Base-by-base conservation (phyloP, 139 green algal genomes). In the Astrephomene gubernaculifera region DNA sequence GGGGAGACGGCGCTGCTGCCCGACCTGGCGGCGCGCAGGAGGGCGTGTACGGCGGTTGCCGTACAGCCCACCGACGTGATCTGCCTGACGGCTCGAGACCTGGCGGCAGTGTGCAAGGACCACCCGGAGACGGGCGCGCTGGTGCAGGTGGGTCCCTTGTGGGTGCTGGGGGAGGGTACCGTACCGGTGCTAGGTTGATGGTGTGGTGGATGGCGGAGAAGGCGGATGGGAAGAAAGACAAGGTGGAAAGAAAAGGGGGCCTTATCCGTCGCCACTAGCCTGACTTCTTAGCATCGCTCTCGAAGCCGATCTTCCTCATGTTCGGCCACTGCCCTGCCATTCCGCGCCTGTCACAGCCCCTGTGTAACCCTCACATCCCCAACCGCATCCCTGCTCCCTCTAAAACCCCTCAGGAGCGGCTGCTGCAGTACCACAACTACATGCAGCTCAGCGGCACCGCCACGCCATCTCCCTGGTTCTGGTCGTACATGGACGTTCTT, bases 1-100 rank as follows among this genome's bases (percentile, higher is more conserved):
- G 76, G 76, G 1, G 60, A 83, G 76, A 38, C 72, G 76, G 76
- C 76, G 57, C 76, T 83, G 60, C 76, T 83, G 39, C 76, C 57
- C 4, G 76, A 72, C 39, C 41, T 83, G 60, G 60, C 53, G 14
- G 76, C 76, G 14, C 39, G 76, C 41, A 21, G 76, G 60, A 41
- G 76, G 27, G 25, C 2, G 19, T 17, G 33, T n/a, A 72, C 60
- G 7, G 76, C 76, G 1, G 35, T 72, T 22, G 76, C 61, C 14
- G 12, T 54, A 41, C 17, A 27, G 14, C 22, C 76, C 39, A 83
- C 76, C 12, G 76, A 83, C 57, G 41, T 83, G 4, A 70, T 83
- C 29, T 14, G 7, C 19, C 60, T 83, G 60, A 31, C 76, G 60
- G 60, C 60, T 17, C 27, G 76, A 0, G 76, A 83, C 76, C 41